phyloP scores from a whole-genome alignment of 306 rosid genomes.

The Prunus dulcis region DNA sequence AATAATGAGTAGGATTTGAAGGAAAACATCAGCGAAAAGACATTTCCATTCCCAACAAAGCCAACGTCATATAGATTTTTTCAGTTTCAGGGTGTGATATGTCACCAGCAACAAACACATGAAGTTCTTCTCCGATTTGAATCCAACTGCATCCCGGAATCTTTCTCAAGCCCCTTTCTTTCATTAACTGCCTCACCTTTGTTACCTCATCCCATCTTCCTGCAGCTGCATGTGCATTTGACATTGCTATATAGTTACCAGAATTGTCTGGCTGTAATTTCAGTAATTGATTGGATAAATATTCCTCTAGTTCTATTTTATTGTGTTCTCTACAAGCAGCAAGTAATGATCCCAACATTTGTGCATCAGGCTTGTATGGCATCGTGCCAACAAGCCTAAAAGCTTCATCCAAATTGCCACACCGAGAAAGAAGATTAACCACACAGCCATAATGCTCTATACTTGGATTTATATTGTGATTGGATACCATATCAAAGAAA shows the following conservation, averaged over 20 bases:
- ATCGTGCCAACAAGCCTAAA: conserved; percentile 42
- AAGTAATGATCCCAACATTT: conserved; percentile 67
- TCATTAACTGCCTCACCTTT: conserved; percentile 57
- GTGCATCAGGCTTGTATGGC: conserved; percentile 72
- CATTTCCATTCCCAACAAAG: conserved; percentile 51
- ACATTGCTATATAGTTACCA: conserved; percentile 74
- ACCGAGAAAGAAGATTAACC: conserved; percentile 54
- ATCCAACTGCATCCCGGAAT: conserved; percentile 83
- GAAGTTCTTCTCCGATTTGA: conserved; percentile 61
- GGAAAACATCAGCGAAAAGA: conserved; percentile 22
- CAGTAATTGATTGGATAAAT: conserved; percentile 44
- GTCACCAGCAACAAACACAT: conserved; percentile 64
- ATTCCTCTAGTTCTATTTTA: conserved; percentile 53
- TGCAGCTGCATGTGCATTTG: conserved; percentile 60
- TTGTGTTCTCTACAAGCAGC: conserved; percentile 55
- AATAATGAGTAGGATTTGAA: neutral
- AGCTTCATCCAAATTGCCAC: conserved; percentile 67
- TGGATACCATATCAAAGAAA: conserved; percentile 59
- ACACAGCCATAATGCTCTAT: conserved; percentile 66
- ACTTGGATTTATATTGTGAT: conserved; percentile 50
- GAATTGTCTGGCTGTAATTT: conserved; percentile 68
- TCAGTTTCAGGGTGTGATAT: conserved; percentile 60
- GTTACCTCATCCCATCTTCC: conserved; percentile 74
- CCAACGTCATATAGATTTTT: conserved; percentile 46
- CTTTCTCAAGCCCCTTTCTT: conserved; percentile 58